Base-by-base conservation (phyloP, 345 rosid genomes). In the Laguncularia racemosa region DNA sequence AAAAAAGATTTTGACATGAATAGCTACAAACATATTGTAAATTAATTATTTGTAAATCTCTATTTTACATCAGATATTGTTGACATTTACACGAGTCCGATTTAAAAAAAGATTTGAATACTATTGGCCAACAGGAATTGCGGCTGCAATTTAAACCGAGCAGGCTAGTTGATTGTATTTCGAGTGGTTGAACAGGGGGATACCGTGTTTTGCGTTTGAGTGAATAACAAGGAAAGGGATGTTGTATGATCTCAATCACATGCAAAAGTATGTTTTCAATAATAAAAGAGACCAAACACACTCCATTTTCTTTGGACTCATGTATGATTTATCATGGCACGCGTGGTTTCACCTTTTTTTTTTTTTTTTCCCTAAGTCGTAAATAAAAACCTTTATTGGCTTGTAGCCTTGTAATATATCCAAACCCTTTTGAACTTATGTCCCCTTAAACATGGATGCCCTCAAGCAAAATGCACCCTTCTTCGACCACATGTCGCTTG, bases 291-390 rank as follows among this genome's bases (percentile, higher is more conserved):
- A 23, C 23, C 52, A 33, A 19, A 38, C 43, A 43, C 6, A 40
- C 48, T 26, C 40, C 19, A 3, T 12, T 12, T 51, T 48, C 58
- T 72, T 63, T 56, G 66, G 69, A 64, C 50, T 45, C 47, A 33
- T 51, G 38, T 60, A 72, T 63, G 66, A 63, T 59, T 33, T 52
- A 67, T 53, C 44, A 18, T 2, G 18, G 72, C 72, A 68, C 66
- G 72, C 76, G 66, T 60, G 53, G 26, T 48, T 58, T 51, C 43
- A 43, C n/a, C 16, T 53, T 54, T 38, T 46, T 20, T 2, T n/a
- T 16, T 26, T 59, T 55, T n/a, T n/a, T n/a, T n/a, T n/a, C 28
- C 50, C 55, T 10, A 33, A 33, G 40, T 17, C 13, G 46, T 57
- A 59, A 59, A 53, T 48, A 21, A 6, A 38, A 15, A 38, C 10